These are phyloP conservation scores for Aurifilum marmelostoma DNA, from an alignment of 2,329 filamentous ascomycete genomes.

Conservation along the genomic window DNA sequence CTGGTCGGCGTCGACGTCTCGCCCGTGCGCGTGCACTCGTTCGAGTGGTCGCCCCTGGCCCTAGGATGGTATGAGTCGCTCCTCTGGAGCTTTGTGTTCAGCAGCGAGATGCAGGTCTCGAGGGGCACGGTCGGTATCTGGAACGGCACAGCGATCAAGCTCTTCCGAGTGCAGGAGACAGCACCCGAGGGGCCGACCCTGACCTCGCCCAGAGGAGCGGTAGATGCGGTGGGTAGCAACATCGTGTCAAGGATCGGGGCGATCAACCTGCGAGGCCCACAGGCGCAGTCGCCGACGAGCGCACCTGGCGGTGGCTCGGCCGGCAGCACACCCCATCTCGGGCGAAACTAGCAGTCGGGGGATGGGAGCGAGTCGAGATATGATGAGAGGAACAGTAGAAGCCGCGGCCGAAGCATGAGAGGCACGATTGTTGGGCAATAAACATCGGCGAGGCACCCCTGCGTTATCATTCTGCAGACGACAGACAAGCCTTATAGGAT, in stretches of 20 bases:
- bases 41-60: conserved; percentile 89
- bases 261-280: conserved; percentile 66
- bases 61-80: conserved; percentile 96
- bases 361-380: neutral
- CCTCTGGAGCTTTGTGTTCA: conserved; percentile 91
- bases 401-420: neutral
- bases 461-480: conserved; percentile 11
- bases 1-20: conserved; percentile 76
- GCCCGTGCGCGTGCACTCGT: conserved; percentile 78
- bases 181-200: conserved; percentile 79
- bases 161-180: conserved; percentile 89
- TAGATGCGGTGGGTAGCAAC: conserved; percentile 90
- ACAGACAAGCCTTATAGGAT: no score
- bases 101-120: conserved; percentile 83
- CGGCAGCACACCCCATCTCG: neutral
- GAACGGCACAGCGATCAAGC: conserved; percentile 85
- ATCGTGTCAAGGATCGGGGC: conserved; percentile 85
- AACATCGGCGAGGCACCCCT: conserved; percentile 11
- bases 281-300: conserved; percentile 10
- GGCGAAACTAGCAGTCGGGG: conserved; percentile 5
- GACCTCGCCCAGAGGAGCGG: conserved; percentile 83
- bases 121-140: conserved; percentile 90
- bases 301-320: conserved; percentile 3
- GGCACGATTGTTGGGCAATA: neutral
- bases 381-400: neutral